phyloP scores from a whole-genome alignment of 768 basidiomycete genomes.

The Russula ochroleuca region DNA sequence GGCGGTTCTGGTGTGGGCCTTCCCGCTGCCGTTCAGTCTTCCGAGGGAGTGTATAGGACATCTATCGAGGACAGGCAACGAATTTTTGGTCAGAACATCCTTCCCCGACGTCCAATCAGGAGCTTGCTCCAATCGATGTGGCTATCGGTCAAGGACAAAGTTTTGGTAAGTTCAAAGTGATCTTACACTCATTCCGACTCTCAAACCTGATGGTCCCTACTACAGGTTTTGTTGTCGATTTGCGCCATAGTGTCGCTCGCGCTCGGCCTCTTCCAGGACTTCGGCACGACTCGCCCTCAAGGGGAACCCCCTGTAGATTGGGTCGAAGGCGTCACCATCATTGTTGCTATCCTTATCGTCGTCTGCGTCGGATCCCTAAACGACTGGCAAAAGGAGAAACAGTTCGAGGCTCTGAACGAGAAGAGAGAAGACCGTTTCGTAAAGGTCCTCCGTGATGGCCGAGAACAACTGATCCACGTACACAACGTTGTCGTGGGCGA shows the following conservation, averaged over 20 bases:
- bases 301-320: constrained; percentile 83
- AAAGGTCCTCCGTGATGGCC: constrained; percentile 49
- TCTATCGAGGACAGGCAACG: constrained; percentile 42
- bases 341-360: constrained; percentile 71
- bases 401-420: constrained; percentile 88
- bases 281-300: constrained; percentile 60
- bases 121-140: constrained; percentile 52
- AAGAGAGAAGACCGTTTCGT: constrained; percentile 93
- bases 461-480: constrained; percentile 32
- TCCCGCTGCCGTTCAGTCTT: background rate
- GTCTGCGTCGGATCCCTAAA: constrained; percentile 91
- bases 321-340: constrained; percentile 90
- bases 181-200: constrained; percentile 1
- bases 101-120: constrained; percentile 48
- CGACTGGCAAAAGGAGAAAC: constrained; percentile 98
- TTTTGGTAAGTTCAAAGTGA: constrained; percentile 43
- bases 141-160: constrained; percentile 60
- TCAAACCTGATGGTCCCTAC: constrained; percentile 35
- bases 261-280: constrained; percentile 90
- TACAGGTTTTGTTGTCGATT: constrained; percentile 81
- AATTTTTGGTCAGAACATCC: constrained; percentile 50
- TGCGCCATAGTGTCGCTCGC: constrained; percentile 92
- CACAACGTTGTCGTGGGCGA: constrained; percentile 94
- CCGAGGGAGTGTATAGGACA: constrained; percentile 33
- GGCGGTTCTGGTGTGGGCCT: background rate